Base-by-base conservation (phyloP, 352 stramenopile genomes). In the Phytopythium cucurbitacearum region DNA sequence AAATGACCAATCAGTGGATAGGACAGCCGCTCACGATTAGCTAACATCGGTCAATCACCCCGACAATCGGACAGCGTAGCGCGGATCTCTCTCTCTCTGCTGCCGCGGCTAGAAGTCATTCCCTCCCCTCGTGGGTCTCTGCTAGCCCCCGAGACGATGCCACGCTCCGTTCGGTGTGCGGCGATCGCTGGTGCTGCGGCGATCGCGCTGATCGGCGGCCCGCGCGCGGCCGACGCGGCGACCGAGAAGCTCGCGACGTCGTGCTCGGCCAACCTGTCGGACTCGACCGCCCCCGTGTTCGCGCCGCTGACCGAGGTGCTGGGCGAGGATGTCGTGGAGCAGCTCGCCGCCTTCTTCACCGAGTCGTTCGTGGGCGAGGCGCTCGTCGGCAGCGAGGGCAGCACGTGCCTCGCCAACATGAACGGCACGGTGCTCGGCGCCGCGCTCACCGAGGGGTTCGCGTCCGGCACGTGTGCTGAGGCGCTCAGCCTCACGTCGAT, bases 321-420 rank as follows among this genome's bases (percentile, higher is more conserved):
- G 36, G 67, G 62, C 28, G 63, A 69, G 40, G 48, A 53, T 3
- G 46, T 59, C 35, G 53, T 56, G 13, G 39, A 62, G 7, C 16
- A 62, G 42, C 48, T 76, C 15, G 44, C 69, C 40, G 56, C 57
- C 15, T 61, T 76, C 0, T 37, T 79, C 38, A 67, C 62, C 16
- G 51, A 56, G n/a, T 69, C 68, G 11, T 48, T 67, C 9, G 49
- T 49, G 11, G 59, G 51, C 41, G 69, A 76, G 36, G 46, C 84
- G 38, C 61, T 89, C 32, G 40, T 79, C 15, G 62, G 62, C 45
- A 50, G 66, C 7, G 63, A 76, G 12, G 75, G 72, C 37, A 77
- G 65, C 48, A 69, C 61, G 16, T 88, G 77, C 33, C 56, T 88
- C 39, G 74, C 77, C 40, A 83, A 85, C 52, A 75, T 89, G 59